A percentile compares a stretch with the other conserved stretches of the same genome.
These are phyloP conservation scores for Gossypium australe DNA, from an alignment of 345 rosid species.

Conservation along the genomic window DNA sequence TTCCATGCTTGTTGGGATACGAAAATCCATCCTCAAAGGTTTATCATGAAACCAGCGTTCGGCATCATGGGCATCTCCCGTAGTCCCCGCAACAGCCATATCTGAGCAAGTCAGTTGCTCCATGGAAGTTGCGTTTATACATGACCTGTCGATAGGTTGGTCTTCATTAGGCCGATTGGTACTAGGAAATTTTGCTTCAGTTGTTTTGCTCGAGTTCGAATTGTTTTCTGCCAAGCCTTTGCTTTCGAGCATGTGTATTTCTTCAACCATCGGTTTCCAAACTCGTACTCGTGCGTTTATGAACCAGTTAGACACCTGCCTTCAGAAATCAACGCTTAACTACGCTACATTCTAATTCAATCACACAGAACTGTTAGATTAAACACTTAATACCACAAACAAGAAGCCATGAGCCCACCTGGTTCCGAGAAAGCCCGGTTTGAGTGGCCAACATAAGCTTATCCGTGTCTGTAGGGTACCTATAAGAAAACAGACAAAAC, in stretches of 20 bases:
- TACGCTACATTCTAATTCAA: constrained; percentile 12
- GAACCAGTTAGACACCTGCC: constrained; percentile 66
- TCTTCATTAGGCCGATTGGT: constrained; percentile 19
- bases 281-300: constrained; percentile 58
- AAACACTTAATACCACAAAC: constrained; percentile 3
- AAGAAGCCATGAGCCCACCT: constrained; percentile 30
- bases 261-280: constrained; percentile 72
- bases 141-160: constrained; percentile 19
- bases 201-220: constrained; percentile 14
- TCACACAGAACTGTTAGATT: neutral
- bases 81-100: constrained; percentile 8
- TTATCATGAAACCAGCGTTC: constrained; percentile 40
- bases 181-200: constrained; percentile 13
- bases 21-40: constrained; percentile 34
- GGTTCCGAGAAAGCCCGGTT: constrained; percentile 55
- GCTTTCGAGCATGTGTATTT: constrained; percentile 53
- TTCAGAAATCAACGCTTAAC: constrained; percentile 1
- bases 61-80: constrained; percentile 6
- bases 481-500: constrained; percentile 16
- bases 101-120: constrained; percentile 23
- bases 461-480: constrained; percentile 62
- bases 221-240: constrained; percentile 28
- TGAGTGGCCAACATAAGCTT: constrained; percentile 59
- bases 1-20: constrained; percentile 27
- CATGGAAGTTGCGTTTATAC: constrained; percentile 8